Percentiles rank a stretch among this genome's conserved stretches.
phyloP scores from a whole-genome alignment of 1,139 yeast species.

The Kluyveromyces sp. region DNA sequence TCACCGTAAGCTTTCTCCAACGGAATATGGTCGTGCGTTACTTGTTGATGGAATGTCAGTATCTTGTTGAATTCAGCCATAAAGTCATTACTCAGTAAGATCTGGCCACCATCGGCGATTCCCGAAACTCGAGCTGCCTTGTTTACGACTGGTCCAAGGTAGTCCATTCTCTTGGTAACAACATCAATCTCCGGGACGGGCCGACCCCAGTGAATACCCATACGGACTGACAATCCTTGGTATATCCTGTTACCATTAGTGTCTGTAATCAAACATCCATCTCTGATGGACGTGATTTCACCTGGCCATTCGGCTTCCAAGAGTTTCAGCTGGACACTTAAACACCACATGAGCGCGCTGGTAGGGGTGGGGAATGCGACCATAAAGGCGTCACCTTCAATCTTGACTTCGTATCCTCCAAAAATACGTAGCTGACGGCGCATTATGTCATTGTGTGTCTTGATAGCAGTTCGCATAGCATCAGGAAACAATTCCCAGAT shows the following conservation, averaged over 20 bases:
- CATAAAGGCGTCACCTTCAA: slow-evolving; percentile 99
- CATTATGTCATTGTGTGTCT: slow-evolving; percentile 90
- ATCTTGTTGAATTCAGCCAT: slow-evolving; percentile 62
- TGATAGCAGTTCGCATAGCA: slow-evolving; percentile 95
- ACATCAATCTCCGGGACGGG: slow-evolving; percentile 96
- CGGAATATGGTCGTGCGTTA: slow-evolving; percentile 36
- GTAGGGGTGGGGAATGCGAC: slow-evolving; percentile 96
- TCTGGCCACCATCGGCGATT: slow-evolving; percentile 98
- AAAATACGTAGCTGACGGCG: slow-evolving; percentile 85
- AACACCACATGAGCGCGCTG: slow-evolving; percentile 89
- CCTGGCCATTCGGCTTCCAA: slow-evolving; percentile 92
- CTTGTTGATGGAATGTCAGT: slow-evolving; percentile 44
- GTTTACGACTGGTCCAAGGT: slow-evolving; percentile 97
- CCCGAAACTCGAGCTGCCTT: slow-evolving; percentile 90
- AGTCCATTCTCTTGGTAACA: slow-evolving; percentile 95
- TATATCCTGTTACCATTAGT: slow-evolving; percentile 55
- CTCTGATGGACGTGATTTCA: slow-evolving; percentile 77
- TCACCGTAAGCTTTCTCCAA: slow-evolving; percentile 58
- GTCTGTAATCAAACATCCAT: slow-evolving; percentile 80
- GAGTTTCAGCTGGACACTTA: slow-evolving; percentile 82
- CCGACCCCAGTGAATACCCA: slow-evolving; percentile 98
- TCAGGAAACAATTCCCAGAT: slow-evolving; percentile 91
- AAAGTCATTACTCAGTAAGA: slow-evolving; percentile 77
- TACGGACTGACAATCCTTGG: slow-evolving; percentile 87
- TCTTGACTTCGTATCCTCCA: slow-evolving; percentile 96